These are phyloP conservation scores for Epichloe elymi DNA, from an alignment of 2,329 filamentous ascomycete genomes.

Conservation along the genomic window DNA sequence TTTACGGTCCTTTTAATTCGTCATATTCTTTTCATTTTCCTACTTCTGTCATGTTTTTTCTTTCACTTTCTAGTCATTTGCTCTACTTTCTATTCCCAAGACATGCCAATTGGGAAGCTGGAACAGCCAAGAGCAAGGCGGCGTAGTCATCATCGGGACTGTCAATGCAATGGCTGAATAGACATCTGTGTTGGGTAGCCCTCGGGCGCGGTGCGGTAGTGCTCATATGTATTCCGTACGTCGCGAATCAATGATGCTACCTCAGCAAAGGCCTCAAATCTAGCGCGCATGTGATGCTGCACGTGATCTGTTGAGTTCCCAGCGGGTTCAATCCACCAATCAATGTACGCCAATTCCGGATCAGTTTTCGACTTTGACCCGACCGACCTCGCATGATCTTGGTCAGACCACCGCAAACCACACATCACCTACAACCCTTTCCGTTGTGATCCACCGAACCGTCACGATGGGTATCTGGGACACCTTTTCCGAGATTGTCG, in stretches of 20 bases:
- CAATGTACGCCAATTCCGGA: slow-evolving; percentile 35
- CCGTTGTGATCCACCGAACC: slow-evolving; percentile 26
- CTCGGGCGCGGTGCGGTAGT: no score
- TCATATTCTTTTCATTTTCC: background rate
- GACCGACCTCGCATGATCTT: slow-evolving; percentile 21
- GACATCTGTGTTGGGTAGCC: no score
- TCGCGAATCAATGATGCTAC: no score
- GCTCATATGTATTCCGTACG: no score
- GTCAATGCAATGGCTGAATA: no score
- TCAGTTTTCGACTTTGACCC: slow-evolving; percentile 31
- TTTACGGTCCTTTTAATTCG: background rate
- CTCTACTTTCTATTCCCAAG: no score
- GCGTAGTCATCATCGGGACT: no score
- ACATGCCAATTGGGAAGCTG: no score
- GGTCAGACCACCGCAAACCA: slow-evolving; percentile 18
- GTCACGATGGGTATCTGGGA: slow-evolving; percentile 55
- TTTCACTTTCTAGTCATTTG: background rate
- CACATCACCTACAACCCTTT: slow-evolving; percentile 21
- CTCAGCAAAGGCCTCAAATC: background rate
- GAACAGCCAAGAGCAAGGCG: no score
- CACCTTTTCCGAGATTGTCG: slow-evolving; percentile 48
- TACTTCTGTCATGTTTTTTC: background rate
- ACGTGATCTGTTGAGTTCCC: slow-evolving; percentile 1
- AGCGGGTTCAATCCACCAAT: slow-evolving; percentile 24
- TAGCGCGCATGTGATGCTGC: slow-evolving; percentile 11